phyloP scores from a whole-genome alignment of 1,139 yeast genomes.

The Starmera stellimalicola region DNA sequence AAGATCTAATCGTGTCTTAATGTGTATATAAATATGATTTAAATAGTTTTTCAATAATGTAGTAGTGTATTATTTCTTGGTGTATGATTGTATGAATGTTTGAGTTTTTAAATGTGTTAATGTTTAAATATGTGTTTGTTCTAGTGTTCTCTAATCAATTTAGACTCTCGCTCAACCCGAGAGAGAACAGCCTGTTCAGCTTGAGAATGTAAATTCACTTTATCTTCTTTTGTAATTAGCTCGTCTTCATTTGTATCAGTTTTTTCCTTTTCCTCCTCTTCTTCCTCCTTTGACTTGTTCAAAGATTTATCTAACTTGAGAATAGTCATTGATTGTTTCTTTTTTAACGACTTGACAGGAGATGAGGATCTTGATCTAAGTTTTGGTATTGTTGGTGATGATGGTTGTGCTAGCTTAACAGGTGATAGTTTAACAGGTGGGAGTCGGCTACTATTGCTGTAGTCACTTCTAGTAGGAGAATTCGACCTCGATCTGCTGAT shows the following conservation, averaged over 20 bases:
- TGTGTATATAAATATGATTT: neutral
- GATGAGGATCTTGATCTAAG: conserved; percentile 18
- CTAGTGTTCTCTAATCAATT: conserved; percentile 1
- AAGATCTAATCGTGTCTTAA: conserved; percentile 34
- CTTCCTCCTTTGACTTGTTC: neutral
- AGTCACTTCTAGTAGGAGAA: conserved; percentile 10
- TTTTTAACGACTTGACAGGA: conserved; percentile 14
- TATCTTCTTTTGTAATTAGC: conserved; percentile 13
- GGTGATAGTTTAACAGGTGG: conserved; percentile 8
- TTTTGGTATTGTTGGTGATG: conserved; percentile 8
- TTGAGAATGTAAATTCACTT: conserved; percentile 8
- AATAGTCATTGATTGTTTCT: conserved; percentile 19
- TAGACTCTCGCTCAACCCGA: conserved; percentile 18
- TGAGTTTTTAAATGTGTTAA: neutral
- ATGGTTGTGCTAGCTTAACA: conserved; percentile 8
- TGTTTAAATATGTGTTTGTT: neutral
- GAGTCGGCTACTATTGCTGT: conserved; percentile 1
- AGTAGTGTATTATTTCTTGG: neutral
- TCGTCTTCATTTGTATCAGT: conserved; percentile 5
- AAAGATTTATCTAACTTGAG: conserved; percentile 17
- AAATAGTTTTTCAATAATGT: neutral
- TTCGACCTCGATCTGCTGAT: conserved; percentile 10
- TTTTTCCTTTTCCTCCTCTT: neutral
- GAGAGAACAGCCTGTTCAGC: conserved; percentile 18
- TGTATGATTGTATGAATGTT: neutral